These are phyloP conservation scores for Nothopassalora personata DNA, from an alignment of 2,329 filamentous ascomycete genomes.

Conservation along the genomic window DNA sequence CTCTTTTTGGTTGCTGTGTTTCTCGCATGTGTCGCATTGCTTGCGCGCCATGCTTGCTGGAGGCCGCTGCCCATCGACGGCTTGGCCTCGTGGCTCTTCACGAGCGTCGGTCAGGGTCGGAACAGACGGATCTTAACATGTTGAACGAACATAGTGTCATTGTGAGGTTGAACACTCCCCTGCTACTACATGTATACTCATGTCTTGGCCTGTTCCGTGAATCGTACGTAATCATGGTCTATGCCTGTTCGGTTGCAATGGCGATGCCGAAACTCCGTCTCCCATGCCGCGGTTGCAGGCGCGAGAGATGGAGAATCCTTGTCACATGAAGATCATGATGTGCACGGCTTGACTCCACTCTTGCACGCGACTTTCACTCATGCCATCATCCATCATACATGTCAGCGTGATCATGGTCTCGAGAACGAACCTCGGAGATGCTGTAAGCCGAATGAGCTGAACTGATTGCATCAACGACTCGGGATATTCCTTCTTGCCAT, in stretches of 20 bases:
- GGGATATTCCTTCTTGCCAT: background rate
- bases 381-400: background rate
- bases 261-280: background rate
- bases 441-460: constrained; percentile 2
- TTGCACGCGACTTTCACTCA: background rate
- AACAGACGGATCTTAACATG: no score
- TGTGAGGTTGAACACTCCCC: background rate
- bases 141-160: background rate
- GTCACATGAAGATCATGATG: constrained; percentile 2
- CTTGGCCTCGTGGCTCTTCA: no score
- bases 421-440: background rate
- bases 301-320: constrained; percentile 4
- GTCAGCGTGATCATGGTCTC: background rate
- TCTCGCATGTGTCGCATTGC: no score
- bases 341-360: background rate
- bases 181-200: background rate
- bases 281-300: background rate
- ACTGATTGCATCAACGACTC: background rate
- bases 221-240: background rate
- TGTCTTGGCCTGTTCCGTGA: background rate
- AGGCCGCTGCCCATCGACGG: no score
- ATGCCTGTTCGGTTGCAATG: constrained; percentile 2
- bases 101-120: no score
- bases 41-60: no score
- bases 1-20: no score